Evolutionary conservation across 2,329 filamentous ascomycete genomes (phyloP), one percentile per base, ranked within the genome.

Genomic region (Aspergillus tubingensis): DNA sequence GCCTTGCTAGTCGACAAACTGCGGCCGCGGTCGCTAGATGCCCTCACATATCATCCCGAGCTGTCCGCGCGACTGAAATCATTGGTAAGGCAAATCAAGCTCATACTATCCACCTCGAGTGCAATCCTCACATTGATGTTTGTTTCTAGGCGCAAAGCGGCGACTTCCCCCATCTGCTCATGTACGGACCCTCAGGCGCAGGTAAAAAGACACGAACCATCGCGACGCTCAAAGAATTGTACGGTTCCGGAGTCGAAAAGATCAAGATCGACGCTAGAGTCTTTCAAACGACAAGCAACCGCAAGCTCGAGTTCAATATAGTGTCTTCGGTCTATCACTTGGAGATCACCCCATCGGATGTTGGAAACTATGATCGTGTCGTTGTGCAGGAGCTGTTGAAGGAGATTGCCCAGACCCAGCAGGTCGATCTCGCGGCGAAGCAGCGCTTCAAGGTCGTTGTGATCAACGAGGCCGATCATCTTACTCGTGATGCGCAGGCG

Each of bases 261-360:
- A 99, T 99, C 84, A 98, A 98, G 81, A 98, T 99, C 79, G 95
- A 99, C 74, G 91, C 92, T 11, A 91, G 95, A 65, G 90, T 97
- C 61, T 99, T 99, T 81, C 93, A 96, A 78, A 98, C 95, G 1
- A 93, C 88, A 21, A 90, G 89, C 73, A 98, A 96, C 77, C 92
- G 95, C 74, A 99, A 99, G 79, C 89, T 99, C 70, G 95, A 99
- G 79, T 99, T 99, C 85, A 99, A 97, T 80, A 96, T 99, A 65
- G 95, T 99, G 57, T 88, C 93, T 48, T 98, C 94, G 0, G 88
- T 97, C 65, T 99, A 99, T 80, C 95, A 99, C 77, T 88, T 99
- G 69, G 95, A 99, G 77, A 99, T 99, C 73, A 99, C 95, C 7
- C 95, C 95, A 0, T 96, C 92, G 1, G 95, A 99, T 69, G 95